Evolutionary conservation across 1,284 basidiomycete species (phyloP).

Genomic region (Porodaedalea pini): DNA sequence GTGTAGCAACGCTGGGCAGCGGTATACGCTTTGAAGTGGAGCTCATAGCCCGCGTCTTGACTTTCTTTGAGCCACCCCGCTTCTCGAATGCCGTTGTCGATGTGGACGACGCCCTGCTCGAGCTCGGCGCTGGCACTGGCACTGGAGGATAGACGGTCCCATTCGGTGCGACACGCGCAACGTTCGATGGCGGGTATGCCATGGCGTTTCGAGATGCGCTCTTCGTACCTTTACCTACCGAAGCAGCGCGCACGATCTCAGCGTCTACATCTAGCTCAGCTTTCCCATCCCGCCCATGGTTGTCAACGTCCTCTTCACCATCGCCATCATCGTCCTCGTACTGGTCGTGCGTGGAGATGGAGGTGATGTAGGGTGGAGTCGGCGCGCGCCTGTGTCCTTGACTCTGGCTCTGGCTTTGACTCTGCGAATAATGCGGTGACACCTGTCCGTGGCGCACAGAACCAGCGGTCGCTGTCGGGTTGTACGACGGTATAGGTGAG

Average conservation of each 20-base stretch:
- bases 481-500: conserved; percentile 1
- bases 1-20: neutral
- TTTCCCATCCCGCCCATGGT: conserved; percentile 14
- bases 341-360: conserved; percentile 16
- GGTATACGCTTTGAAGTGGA: neutral
- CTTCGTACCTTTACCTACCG: neutral
- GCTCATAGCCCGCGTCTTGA: neutral
- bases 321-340: conserved; percentile 3
- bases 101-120: conserved; percentile 4
- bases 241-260: conserved; percentile 23
- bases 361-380: conserved; percentile 15
- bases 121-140: neutral
- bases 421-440: neutral
- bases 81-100: neutral
- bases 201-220: neutral
- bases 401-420: neutral
- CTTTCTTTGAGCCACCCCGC: neutral
- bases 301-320: conserved; percentile 6
- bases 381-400: conserved; percentile 4
- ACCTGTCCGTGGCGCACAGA: neutral
- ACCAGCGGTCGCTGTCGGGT: neutral
- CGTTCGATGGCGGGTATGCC: neutral
- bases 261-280: conserved; percentile 31
- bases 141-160: neutral
- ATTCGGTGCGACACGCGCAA: neutral